Conservation (phyloP, 2,329 filamentous ascomycete species). For the Nectriaceae sp. region DNA sequence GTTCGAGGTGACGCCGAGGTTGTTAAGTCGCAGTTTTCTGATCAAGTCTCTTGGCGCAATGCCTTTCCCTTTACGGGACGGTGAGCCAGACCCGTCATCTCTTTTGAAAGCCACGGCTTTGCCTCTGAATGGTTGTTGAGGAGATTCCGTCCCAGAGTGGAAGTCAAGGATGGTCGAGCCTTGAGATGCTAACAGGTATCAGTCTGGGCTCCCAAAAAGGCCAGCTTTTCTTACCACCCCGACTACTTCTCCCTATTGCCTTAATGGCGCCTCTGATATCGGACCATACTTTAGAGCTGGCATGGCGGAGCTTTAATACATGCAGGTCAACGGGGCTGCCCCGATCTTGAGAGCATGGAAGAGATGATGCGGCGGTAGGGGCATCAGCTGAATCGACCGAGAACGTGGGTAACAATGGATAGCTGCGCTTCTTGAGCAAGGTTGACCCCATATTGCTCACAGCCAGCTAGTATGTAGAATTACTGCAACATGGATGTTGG, state of each 20-base stretch:
- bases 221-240: slow-evolving; percentile 23
- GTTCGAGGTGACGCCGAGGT: slow-evolving; percentile 26
- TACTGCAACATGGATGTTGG: slow-evolving; percentile 11
- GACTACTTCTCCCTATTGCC: slow-evolving; percentile 33
- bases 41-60: slow-evolving; percentile 27
- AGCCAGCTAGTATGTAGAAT: slow-evolving; percentile 9
- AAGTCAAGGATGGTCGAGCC: slow-evolving; percentile 18
- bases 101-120: neutral
- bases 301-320: slow-evolving; percentile 26
- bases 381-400: slow-evolving; percentile 16
- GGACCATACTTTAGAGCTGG: slow-evolving; percentile 35
- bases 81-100: neutral
- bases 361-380: slow-evolving; percentile 7
- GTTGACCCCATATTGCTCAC: slow-evolving; percentile 31
- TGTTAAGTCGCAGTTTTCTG: slow-evolving; percentile 28
- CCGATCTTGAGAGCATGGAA: slow-evolving; percentile 3
- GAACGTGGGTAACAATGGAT: slow-evolving; percentile 22
- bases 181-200: slow-evolving; percentile 25
- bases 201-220: neutral
- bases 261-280: slow-evolving; percentile 37
- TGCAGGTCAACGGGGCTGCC: slow-evolving; percentile 11
- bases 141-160: slow-evolving; percentile 1
- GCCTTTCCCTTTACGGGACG: slow-evolving; percentile 9
- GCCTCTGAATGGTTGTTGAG: slow-evolving; percentile 4
- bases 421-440: slow-evolving; percentile 28